Evolutionary conservation across 257 asterid species (phyloP), one percentile per base, ranked within the genome.

Genomic region (Rubia yunnanensis): DNA sequence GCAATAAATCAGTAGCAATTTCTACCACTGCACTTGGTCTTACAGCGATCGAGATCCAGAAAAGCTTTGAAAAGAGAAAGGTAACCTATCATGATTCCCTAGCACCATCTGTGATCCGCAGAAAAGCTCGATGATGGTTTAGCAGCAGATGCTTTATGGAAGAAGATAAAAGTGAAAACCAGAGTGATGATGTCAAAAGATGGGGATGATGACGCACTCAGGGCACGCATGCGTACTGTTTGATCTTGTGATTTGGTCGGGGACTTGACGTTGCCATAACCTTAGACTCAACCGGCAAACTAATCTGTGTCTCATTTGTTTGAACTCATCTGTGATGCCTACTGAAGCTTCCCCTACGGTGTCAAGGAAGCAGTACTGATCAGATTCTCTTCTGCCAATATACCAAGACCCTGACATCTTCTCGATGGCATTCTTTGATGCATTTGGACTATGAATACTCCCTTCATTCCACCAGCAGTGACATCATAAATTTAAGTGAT

Each of bases 251-350:
- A 41, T 58, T 66, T 73, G 88, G 92, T 83, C 89, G 87, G 88
- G n/a, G 22, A 36, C 48, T 6, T 73, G 94, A 84, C 74, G 95
- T 81, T 71, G 87, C 82, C 86, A 77, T 71, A 63, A 72, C 95
- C 65, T 70, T 28, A 53, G 68, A 77, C 82, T 31, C 54, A 53
- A 27, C 10, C 63, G 5, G 72, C 65, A n/a, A n/a, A 54, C 52
- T 44, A 4, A 36, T 3, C 6, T 64, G 60, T n/a, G 65, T 64
- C 65, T 31, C 58, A 31, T 63, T 23, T 31, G 30, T 38, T 48
- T 22, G 67, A 23, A 53, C 20, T 56, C 22, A 2, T 48, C 36
- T 4, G 52, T 10, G 36, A 35, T 20, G 38, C 20, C 5, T 30
- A 53, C 67, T 18, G 46, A 53, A 17, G 67, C 22, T 60, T 28